A percentile compares a stretch with the other conserved stretches of the same genome.
These are phyloP conservation scores for Epichloe sibirici DNA, from an alignment of 2,329 filamentous ascomycete genomes.

Conservation along the genomic window DNA sequence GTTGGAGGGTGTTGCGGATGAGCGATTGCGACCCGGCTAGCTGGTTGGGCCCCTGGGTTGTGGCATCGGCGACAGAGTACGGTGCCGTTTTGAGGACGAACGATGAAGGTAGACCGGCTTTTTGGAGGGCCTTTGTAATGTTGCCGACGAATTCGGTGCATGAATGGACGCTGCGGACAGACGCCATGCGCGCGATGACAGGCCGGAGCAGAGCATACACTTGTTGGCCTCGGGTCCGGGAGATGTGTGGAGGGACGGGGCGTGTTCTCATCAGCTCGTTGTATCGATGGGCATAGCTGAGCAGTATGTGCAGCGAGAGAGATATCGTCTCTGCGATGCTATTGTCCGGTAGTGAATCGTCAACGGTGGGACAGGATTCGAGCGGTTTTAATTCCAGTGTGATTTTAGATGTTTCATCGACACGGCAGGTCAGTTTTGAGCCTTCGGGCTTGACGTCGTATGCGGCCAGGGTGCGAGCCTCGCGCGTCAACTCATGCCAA, in stretches of 20 bases:
- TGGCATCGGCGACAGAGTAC: slow-evolving; percentile 16
- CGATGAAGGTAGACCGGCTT: slow-evolving; percentile 31
- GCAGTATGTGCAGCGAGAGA: slow-evolving; percentile 59
- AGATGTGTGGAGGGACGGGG: slow-evolving; percentile 29
- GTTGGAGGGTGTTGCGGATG: slow-evolving; percentile 29
- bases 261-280: slow-evolving; percentile 59
- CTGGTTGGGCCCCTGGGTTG: slow-evolving; percentile 21
- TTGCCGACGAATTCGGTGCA: slow-evolving; percentile 30
- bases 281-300: slow-evolving; percentile 67
- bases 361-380: slow-evolving; percentile 24
- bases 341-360: slow-evolving; percentile 28
- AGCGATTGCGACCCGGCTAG: slow-evolving; percentile 32
- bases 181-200: slow-evolving; percentile 36
- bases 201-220: slow-evolving; percentile 39
- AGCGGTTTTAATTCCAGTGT: slow-evolving; percentile 56
- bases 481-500: slow-evolving; percentile 78
- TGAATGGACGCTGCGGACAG: slow-evolving; percentile 27
- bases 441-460: slow-evolving; percentile 56
- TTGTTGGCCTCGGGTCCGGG: slow-evolving; percentile 25
- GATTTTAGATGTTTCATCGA: slow-evolving; percentile 40
- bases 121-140: slow-evolving; percentile 31
- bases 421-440: slow-evolving; percentile 41
- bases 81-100: slow-evolving; percentile 30
- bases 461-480: slow-evolving; percentile 60
- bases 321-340: slow-evolving; percentile 52